These are phyloP conservation scores for Talaromyces sp. DNA, from an alignment of 2,329 filamentous ascomycete genomes.

Conservation along the genomic window DNA sequence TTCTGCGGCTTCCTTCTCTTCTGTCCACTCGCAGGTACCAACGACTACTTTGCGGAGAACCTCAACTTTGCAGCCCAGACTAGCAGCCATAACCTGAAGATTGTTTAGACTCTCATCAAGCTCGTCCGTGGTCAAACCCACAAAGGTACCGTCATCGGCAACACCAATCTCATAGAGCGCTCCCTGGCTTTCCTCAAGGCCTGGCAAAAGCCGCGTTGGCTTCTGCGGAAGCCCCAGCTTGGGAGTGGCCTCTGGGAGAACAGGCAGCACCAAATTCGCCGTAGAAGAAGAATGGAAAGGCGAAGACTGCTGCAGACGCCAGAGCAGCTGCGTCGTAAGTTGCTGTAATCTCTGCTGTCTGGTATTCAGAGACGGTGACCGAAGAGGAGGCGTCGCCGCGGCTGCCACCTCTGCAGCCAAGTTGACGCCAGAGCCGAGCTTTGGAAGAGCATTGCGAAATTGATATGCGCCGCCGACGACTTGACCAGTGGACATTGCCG, in stretches of 20 bases:
- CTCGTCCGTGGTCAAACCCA: slow-evolving; percentile 84
- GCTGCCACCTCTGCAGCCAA: slow-evolving; percentile 13
- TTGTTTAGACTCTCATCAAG: slow-evolving; percentile 86
- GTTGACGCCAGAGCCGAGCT: slow-evolving; percentile 23
- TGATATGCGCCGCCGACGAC: slow-evolving; percentile 49
- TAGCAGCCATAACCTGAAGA: slow-evolving; percentile 83
- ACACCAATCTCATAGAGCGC: slow-evolving; percentile 96
- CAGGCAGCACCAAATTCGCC: slow-evolving; percentile 67
- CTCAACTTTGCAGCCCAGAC: slow-evolving; percentile 78
- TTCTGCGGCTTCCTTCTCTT: slow-evolving; percentile 13
- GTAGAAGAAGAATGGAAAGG: slow-evolving; percentile 80
- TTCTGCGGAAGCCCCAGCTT: slow-evolving; percentile 53
- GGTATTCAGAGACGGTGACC: slow-evolving; percentile 56
- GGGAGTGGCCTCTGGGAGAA: slow-evolving; percentile 58
- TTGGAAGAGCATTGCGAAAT: slow-evolving; percentile 25
- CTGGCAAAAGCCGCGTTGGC: slow-evolving; percentile 56
- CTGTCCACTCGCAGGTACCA: slow-evolving; percentile 64
- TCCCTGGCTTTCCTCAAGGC: slow-evolving; percentile 86
- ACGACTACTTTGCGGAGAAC: slow-evolving; percentile 77
- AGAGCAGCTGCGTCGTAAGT: slow-evolving; percentile 88
- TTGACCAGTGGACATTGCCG: slow-evolving; percentile 60
- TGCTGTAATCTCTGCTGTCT: slow-evolving; percentile 82
- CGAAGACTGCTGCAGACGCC: slow-evolving; percentile 91
- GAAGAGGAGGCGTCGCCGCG: slow-evolving; percentile 16
- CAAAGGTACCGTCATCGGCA: slow-evolving; percentile 84